phyloP scores from a whole-genome alignment of 306 rosid genomes.

The Fagus crenata region DNA sequence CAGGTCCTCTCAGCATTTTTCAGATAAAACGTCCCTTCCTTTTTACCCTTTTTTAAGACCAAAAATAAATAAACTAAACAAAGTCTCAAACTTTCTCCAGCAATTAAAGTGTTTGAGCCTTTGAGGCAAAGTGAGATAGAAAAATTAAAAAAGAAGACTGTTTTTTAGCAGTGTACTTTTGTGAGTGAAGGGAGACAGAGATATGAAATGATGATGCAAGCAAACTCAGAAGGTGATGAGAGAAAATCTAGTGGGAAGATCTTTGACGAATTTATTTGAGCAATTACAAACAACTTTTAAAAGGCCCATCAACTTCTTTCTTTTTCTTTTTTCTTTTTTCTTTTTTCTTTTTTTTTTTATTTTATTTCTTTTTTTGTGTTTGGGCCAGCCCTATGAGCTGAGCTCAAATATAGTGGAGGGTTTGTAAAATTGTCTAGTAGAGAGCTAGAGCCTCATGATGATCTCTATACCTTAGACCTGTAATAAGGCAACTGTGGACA shows the following conservation, averaged over 20 bases:
- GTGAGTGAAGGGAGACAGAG: conserved; percentile 15
- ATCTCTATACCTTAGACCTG: not conserved
- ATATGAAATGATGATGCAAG: conserved; percentile 53
- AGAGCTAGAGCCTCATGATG: not conserved
- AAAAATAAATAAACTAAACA: not conserved
- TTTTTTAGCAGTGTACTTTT: conserved; percentile 42
- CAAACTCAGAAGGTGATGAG: conserved; percentile 36
- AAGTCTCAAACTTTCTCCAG: conserved; percentile 36
- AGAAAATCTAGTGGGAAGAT: conserved; percentile 33
- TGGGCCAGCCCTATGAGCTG: conserved; percentile 23
- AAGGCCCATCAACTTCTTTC: not conserved
- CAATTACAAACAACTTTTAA: not conserved
- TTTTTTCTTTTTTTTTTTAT: not conserved
- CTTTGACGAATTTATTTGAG: conserved; percentile 35
- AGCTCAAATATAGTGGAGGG: not conserved
- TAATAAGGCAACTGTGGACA: conserved; percentile 2
- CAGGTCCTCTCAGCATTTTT: conserved; percentile 60
- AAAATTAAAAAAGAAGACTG: conserved; percentile 27
- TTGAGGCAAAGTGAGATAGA: conserved; percentile 29
- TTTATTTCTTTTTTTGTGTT: not conserved
- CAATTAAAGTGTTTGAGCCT: conserved; percentile 40
- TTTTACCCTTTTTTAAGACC: conserved; percentile 41
- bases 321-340: not conserved
- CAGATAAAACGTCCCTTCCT: conserved; percentile 42
- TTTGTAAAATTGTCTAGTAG: conserved; percentile 11